Base-by-base conservation (phyloP, 495 filamentous ascomycete species). In the Recurvomyces mirabilis region DNA sequence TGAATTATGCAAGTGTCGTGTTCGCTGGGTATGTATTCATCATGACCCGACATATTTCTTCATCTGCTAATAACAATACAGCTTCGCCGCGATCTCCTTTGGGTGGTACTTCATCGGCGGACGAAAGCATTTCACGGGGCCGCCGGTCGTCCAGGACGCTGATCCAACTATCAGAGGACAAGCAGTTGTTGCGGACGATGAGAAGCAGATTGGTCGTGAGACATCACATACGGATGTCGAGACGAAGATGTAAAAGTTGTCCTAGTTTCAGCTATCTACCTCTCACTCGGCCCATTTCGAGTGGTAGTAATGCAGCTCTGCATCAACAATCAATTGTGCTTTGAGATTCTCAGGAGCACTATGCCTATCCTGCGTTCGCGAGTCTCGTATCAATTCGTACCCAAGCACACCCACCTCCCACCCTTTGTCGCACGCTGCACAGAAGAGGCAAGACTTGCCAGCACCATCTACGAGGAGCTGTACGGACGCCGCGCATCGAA, bases 1-100 rank as follows among this genome's bases (percentile, higher is more conserved):
- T 62, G 60, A 62, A 62, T 43, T 62, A 62, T 39, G 57, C 58
- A 9, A 42, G 30, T 32, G 57, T 60, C 7, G 60, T 60, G 21
- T 60, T 62, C 43, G 57, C 58, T 6, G 60, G 57, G 20, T 49
- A 43, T 9, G 34, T 40, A 4, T 15, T 30, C 10, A 7, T 37
- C 18, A 7, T 15, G 15, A 14, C 17, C 22, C 19, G 20, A 41
- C 14, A 5, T 10, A 31, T 4, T 9, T 5, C 12, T 4, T 9
- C 10, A 7, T 4, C 13, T 13, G 24, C 41, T 43, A 21, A 46
- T 25, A 14, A 5, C 1, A 26, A 5, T 3, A 17, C 26, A 52
- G 49, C 2, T 62, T 64, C 43, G 59, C 55, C 0, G n/a, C 45
- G 1, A 59, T 64, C 21, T 57, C 52, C 43, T 29, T 64, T 4